Evolutionary conservation across 768 basidiomycete genomes (phyloP), one percentile per base, ranked within the genome.

Genomic region (Suillus brevipes): DNA sequence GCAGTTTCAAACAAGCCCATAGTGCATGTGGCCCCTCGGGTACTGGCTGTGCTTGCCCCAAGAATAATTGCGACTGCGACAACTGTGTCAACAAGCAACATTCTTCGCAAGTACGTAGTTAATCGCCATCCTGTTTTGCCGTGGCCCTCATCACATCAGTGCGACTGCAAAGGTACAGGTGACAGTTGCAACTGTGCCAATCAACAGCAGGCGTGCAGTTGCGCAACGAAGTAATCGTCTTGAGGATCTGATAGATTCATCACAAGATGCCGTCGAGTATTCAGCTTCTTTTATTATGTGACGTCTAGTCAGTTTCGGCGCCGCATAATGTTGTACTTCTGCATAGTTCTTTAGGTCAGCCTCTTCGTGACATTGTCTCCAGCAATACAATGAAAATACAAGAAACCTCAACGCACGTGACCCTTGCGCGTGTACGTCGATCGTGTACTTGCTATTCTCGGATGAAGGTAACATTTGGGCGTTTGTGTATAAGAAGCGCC

Each of bases 1-100:
- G 20, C 12, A 2, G 36, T 0, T 31, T 62, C 16, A 61, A 65
- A 58, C 38, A 53, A 18, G 5, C 50, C 20, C 23, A 18, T 43
- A 79, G 78, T 34, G 66, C 73, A 37, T 79, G 77, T 59, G 73
- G 75, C 9, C 69, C 77, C 40, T 37, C 63, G 18, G 77, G 76
- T 49, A 72, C 76, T 9, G 74, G 72, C 42, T 79, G 78, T 53
- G 16, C 62, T 3, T 79, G 78, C 60, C 49, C 74, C 2, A 75
- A 72, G 64, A 70, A 70, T 61, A 68, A 68, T 49, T 79, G 78
- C 52, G 58, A 71, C 52, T 79, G 78, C 68, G 23, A 63, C 9
- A 42, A 66, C 23, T 79, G 78, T 65, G 64, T 64, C 6, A 79
- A 79, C 43, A 74, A 70, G 57, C 63, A 71, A 10, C 71, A 72